Evolutionary conservation across 331 rosid species (phyloP).

Genomic region (Pyrus hybrid): DNA sequence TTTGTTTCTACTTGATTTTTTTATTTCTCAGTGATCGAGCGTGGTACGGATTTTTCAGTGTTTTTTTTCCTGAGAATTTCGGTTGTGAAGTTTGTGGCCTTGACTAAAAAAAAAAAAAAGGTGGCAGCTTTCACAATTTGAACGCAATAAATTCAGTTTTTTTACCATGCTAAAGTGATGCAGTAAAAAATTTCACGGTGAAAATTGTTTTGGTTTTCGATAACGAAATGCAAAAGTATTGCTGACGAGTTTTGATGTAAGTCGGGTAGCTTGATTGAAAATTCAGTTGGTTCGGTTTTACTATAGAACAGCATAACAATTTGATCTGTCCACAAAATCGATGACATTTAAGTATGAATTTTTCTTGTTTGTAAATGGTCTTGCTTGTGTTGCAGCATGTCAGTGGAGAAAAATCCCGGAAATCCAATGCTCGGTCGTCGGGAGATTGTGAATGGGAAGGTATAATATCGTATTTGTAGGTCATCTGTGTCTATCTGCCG

Average conservation of each 20-base stretch:
- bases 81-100: neutral
- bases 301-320: neutral
- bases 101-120: neutral
- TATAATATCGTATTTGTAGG: conserved; percentile 9
- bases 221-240: neutral
- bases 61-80: neutral
- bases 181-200: neutral
- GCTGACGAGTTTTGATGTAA: neutral
- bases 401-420: conserved; percentile 60
- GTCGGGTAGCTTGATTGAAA: neutral
- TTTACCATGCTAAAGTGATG: neutral
- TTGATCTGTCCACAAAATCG: neutral
- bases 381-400: conserved; percentile 41
- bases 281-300: neutral
- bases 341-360: neutral
- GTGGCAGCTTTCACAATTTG: neutral
- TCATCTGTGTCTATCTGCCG: neutral
- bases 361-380: neutral
- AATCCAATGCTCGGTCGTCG: conserved; percentile 80
- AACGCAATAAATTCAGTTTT: neutral
- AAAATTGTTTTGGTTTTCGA: neutral
- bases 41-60: too few relatives aligned
- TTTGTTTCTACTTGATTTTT: neutral
- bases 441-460: conserved; percentile 69
- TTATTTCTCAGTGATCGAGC: neutral